Conservation (phyloP, 2,329 filamentous ascomycete species). For the Colletotrichum horii region DNA sequence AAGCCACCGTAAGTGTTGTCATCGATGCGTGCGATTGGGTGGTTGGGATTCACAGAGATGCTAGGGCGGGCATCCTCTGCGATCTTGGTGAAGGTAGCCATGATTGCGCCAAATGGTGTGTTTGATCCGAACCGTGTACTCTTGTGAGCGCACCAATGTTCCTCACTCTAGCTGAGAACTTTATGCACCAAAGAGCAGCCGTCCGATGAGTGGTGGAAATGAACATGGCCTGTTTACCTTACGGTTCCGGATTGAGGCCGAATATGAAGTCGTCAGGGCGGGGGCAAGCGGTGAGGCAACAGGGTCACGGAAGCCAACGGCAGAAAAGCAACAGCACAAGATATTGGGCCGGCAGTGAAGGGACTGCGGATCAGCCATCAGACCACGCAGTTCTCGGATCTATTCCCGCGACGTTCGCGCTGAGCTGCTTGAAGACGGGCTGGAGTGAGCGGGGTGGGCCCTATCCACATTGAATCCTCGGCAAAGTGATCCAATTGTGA, state of each 20-base stretch:
- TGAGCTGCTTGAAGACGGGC: neutral
- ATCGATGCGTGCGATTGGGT: conserved; percentile 75
- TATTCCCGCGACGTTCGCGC: neutral
- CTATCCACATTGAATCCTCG: neutral
- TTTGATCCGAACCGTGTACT: neutral
- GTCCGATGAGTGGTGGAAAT: conserved; percentile 20
- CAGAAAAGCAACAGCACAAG: neutral
- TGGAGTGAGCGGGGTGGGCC: neutral
- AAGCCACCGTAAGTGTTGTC: conserved; percentile 85
- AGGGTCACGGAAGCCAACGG: neutral
- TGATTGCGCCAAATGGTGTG: conserved; percentile 35
- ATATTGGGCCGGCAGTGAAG: conserved; percentile 11
- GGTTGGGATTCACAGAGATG: conserved; percentile 68
- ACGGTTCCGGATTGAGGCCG: conserved; percentile 11
- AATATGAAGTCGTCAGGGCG: conserved; percentile 19
- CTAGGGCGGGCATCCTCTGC: conserved; percentile 63
- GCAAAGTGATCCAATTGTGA: neutral
- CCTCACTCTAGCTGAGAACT: neutral
- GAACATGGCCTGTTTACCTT: neutral
- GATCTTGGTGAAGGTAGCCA: conserved; percentile 78
- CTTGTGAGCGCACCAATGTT: neutral
- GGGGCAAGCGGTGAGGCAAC: conserved; percentile 15
- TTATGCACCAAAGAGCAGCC: neutral
- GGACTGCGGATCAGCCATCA: neutral
- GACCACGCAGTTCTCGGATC: neutral